Base-by-base conservation (phyloP, 2,329 filamentous ascomycete genomes). In the Pseudocercospora vitis region DNA sequence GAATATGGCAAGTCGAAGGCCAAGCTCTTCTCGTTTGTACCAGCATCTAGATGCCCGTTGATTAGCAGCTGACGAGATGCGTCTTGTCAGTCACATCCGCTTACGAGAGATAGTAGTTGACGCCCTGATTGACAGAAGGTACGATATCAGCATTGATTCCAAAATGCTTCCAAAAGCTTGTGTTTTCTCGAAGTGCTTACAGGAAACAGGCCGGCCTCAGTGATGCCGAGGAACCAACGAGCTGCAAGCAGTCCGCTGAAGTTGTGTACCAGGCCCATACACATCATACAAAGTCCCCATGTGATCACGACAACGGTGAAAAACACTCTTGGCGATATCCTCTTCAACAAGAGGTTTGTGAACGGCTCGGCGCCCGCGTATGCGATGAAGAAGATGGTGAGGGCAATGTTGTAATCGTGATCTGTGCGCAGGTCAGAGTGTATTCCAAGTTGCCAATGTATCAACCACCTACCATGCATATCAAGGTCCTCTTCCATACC, bases 371-470 rank as follows among this genome's bases (percentile, higher is more conserved):
- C 91, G 23, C 91, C 72, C 1, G 88, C 80, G 69, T 96, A 95
- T 0, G 87, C 90, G 49, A 95, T 78, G 74, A 95, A 95, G 75
- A 95, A 95, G 63, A 95, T 86, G 28, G 87, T 88, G 7, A 95
- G 76, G 0, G 85, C 81, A 19, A 81, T 77, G 69, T 91, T 91
- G 74, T 91, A 95, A 66, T 87, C 77, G 4, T 76, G 72, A 2
- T 80, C 77, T 42, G 19, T 5, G 9, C 3, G 8, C 19, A 3
- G 4, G 3, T 42, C 9, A 42, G 37, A 14, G 11, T 9, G 12
- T 7, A 12, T 4, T 42, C 19, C 8, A 12, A 14, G 4, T 12
- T n/a, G 3, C 4, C 4, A 6, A 19, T 19, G 19, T 1, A 12
- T 12, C 16, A 21, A 8, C 21, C 8, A 19, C 33, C 4, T 21